Evolutionary conservation across 257 asterid genomes (phyloP).

Genomic region (Jacaranda copaia): DNA sequence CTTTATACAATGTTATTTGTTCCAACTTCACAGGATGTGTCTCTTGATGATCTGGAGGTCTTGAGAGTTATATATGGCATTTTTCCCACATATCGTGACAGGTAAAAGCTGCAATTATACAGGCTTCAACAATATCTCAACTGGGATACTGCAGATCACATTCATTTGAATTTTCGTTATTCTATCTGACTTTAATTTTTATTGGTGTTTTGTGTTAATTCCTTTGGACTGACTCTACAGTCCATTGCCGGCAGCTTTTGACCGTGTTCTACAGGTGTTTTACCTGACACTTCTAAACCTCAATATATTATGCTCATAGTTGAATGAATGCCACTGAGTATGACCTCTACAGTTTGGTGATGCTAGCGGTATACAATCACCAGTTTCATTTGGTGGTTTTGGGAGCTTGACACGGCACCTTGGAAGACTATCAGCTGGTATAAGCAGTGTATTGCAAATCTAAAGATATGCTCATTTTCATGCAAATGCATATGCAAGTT

Average conservation of each 20-base stretch:
- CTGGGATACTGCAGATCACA: background rate
- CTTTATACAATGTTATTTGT: background rate
- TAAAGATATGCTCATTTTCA: background rate
- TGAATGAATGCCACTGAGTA: slow-evolving; percentile 36
- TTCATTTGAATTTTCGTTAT: background rate
- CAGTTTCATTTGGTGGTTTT: slow-evolving; percentile 97
- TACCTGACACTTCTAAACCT: slow-evolving; percentile 32
- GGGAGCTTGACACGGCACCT: slow-evolving; percentile 98
- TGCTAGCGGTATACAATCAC: slow-evolving; percentile 98
- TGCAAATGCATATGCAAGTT: background rate
- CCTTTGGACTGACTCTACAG: slow-evolving; percentile 48
- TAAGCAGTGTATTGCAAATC: background rate
- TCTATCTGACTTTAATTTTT: slow-evolving; percentile 29
- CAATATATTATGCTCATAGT: slow-evolving; percentile 35
- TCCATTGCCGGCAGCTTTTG: slow-evolving; percentile 87
- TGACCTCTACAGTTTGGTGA: slow-evolving; percentile 84
- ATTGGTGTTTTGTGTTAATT: slow-evolving; percentile 29
- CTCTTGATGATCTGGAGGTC: slow-evolving; percentile 72
- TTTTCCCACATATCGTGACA: slow-evolving; percentile 93
- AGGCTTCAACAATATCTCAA: slow-evolving; percentile 7
- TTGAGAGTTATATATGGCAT: slow-evolving; percentile 89
- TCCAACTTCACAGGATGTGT: slow-evolving; percentile 56
- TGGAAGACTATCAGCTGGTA: slow-evolving; percentile 85
- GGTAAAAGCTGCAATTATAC: slow-evolving; percentile 49
- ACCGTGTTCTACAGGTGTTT: slow-evolving; percentile 86